These are phyloP conservation scores for Tolypocladium album DNA, from an alignment of 2,329 filamentous ascomycete species.

Conservation along the genomic window DNA sequence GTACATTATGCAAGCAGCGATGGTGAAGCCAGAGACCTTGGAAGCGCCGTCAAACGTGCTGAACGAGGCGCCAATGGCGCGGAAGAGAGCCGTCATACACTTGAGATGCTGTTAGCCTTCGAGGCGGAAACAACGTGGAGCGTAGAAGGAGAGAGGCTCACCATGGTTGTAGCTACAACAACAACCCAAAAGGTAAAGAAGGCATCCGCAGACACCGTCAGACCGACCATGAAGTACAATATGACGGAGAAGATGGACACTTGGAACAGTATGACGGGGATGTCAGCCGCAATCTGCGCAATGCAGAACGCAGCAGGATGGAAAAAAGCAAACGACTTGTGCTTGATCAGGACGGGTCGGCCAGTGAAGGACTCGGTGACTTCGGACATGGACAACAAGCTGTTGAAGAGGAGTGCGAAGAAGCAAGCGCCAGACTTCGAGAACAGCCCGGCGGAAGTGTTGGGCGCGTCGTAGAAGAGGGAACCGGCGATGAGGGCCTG, in stretches of 20 bases:
- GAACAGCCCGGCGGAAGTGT: constrained; percentile 49
- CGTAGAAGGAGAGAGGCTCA: constrained; percentile 14
- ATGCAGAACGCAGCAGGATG: constrained; percentile 50
- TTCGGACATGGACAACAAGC: constrained; percentile 53
- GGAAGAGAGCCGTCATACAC: constrained; percentile 49
- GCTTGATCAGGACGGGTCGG: constrained; percentile 47
- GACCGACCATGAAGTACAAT: constrained; percentile 53
- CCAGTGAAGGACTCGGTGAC: constrained; percentile 53
- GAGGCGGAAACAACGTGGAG: background rate
- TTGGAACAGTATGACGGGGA: constrained; percentile 48
- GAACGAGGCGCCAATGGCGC: constrained; percentile 44
- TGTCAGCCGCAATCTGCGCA: constrained; percentile 41
- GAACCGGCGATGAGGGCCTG: constrained; percentile 55
- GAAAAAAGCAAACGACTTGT: constrained; percentile 45
- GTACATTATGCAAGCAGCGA: constrained; percentile 47
- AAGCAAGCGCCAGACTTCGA: constrained; percentile 54
- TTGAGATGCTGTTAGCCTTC: constrained; percentile 11
- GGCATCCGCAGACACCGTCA: constrained; percentile 35
- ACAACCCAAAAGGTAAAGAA: constrained; percentile 55
- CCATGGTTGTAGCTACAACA: constrained; percentile 38
- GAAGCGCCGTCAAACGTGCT: constrained; percentile 47
- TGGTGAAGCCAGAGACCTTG: constrained; percentile 40
- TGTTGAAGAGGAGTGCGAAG: constrained; percentile 52
- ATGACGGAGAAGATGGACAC: constrained; percentile 46
- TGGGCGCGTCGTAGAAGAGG: constrained; percentile 54